phyloP scores from a whole-genome alignment of 257 asterid species.

The Solanum microdontum region DNA sequence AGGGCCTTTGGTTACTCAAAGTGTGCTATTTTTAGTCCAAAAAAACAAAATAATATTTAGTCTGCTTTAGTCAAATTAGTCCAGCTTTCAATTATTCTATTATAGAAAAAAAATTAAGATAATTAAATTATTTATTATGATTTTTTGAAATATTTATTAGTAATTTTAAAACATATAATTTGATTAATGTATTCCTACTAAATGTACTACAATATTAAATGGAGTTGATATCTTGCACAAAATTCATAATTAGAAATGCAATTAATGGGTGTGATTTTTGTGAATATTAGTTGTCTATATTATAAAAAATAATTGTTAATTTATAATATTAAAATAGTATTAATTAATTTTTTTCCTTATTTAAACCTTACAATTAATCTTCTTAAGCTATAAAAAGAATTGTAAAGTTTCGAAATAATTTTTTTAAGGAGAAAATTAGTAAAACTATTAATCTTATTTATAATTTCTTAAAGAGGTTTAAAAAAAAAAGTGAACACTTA shows the following conservation, averaged over 20 bases:
- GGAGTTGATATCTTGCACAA: neutral
- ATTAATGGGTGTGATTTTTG: neutral
- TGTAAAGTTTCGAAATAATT: too few relatives aligned
- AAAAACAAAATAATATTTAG: neutral
- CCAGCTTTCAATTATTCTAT: neutral
- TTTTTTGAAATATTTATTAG: neutral
- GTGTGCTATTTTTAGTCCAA: neutral
- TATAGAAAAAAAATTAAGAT: neutral
- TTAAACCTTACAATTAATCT: neutral
- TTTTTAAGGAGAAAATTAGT: too few relatives aligned
- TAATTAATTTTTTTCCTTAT: neutral
- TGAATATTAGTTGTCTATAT: neutral
- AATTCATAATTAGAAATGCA: neutral
- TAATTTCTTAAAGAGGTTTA: too few relatives aligned
- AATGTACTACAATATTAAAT: neutral
- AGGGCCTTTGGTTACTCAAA: neutral
- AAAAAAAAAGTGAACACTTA: too few relatives aligned
- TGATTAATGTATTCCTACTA: neutral
- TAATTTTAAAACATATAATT: neutral
- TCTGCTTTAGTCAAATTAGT: neutral
- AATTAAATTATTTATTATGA: neutral
- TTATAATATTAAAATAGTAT: too few relatives aligned
- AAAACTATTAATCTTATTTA: too few relatives aligned
- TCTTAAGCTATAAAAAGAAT: too few relatives aligned
- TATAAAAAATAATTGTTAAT: neutral